A percentile compares a stretch with the other conserved stretches of the same genome.
Evolutionary conservation across 2,329 filamentous ascomycete genomes (phyloP).

Genomic region (Cercospora nicotianae): DNA sequence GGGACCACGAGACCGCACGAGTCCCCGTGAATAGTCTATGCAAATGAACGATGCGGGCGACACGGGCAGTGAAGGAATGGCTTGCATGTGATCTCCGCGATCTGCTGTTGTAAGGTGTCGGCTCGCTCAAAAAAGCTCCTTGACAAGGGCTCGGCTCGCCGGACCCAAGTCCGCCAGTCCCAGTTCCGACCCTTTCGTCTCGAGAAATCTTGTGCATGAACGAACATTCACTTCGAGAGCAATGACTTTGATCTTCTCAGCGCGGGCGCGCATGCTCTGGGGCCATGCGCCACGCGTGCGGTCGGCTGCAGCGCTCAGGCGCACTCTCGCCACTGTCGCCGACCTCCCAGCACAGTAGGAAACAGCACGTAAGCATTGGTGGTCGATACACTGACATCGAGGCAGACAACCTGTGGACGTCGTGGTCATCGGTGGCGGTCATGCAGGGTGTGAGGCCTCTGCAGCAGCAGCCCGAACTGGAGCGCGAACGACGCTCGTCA

Average conservation of each 20-base stretch:
- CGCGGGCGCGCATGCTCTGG: constrained; percentile 46
- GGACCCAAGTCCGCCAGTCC: not conserved
- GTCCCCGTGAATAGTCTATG: not conserved
- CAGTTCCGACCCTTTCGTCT: not conserved
- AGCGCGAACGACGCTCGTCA: constrained; percentile 84
- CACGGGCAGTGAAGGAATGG: not conserved
- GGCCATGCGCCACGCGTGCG: constrained; percentile 51
- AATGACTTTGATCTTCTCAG: constrained; percentile 34
- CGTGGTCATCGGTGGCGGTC: constrained; percentile 90
- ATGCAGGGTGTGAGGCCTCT: constrained; percentile 92
- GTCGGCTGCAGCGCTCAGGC: constrained; percentile 40
- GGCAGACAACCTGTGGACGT: constrained; percentile 63
- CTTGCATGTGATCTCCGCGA: not conserved
- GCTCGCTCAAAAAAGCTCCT: not conserved
- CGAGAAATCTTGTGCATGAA: not conserved
- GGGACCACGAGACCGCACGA: not conserved
- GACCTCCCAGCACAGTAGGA: constrained; percentile 35
- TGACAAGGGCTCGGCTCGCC: not conserved
- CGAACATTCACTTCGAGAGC: not conserved
- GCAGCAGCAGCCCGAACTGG: constrained; percentile 86
- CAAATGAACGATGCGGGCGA: not conserved
- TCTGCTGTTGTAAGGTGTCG: not conserved
- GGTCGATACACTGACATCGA: constrained; percentile 38
- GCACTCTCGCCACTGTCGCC: constrained; percentile 49
- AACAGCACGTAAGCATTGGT: not conserved